Conservation (phyloP, 78 protist species). For the Corallochytrium limacisporum region DNA sequence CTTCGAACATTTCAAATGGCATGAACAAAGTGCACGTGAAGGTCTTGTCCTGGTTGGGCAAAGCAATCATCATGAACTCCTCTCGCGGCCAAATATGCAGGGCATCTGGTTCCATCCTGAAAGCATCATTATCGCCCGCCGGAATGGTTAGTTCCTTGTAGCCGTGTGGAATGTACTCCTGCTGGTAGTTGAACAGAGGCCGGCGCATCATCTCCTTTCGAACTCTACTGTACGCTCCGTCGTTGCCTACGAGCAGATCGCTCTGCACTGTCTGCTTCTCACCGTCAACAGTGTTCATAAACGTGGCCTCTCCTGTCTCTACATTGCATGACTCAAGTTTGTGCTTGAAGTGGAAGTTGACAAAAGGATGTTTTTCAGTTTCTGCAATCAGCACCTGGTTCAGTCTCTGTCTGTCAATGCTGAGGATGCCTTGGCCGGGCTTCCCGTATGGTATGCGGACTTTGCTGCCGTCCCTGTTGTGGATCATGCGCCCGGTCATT, state of each 20-base stretch:
- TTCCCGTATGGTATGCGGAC: background rate
- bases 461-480: background rate
- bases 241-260: conserved; percentile 20
- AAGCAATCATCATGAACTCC: conserved; percentile 67
- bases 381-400: conserved; percentile 14
- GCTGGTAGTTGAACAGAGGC: background rate
- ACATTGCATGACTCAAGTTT: background rate
- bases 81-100: conserved; percentile 89
- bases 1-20: conserved; percentile 44
- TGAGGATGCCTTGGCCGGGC: conserved; percentile 14
- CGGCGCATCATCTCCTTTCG: background rate
- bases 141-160: conserved; percentile 65
- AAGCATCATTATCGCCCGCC: conserved; percentile 20
- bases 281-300: background rate
- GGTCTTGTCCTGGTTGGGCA: conserved; percentile 60
- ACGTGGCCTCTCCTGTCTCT: background rate
- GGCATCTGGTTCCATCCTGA: conserved; percentile 14
- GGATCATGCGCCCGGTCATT: conserved; percentile 20
- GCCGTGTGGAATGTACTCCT: conserved; percentile 21
- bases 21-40: conserved; percentile 73
- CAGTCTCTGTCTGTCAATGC: conserved; percentile 23
- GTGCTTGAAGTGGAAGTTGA: conserved; percentile 13
- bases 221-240: conserved; percentile 26
- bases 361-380: conserved; percentile 20
- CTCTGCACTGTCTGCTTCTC: background rate